phyloP scores from a whole-genome alignment of 164 flowering plant genomes.

The Piper longum region DNA sequence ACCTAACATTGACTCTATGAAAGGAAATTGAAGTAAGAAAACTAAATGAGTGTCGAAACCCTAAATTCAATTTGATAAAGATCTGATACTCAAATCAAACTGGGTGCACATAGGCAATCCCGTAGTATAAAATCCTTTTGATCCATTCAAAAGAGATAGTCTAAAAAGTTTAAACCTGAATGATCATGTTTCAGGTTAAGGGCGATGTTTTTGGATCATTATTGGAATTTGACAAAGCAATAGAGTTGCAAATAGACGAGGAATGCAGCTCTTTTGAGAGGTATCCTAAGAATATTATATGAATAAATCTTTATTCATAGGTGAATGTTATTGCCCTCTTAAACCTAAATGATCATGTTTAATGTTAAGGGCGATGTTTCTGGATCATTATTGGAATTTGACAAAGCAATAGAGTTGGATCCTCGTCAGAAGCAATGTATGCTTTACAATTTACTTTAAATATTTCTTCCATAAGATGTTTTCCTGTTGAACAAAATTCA shows the following conservation, averaged over 20 bases:
- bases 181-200: constrained; percentile 11
- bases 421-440: constrained; percentile 90
- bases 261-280: constrained; percentile 82
- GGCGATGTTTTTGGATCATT: constrained; percentile 81
- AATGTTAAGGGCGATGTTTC: constrained; percentile 57
- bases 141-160: too few relatives aligned
- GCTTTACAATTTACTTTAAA: constrained; percentile 6
- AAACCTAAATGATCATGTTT: too few relatives aligned
- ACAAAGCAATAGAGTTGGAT: constrained; percentile 74
- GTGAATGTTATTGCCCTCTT: not conserved
- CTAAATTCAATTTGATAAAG: too few relatives aligned
- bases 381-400: constrained; percentile 70
- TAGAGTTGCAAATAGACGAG: constrained; percentile 52
- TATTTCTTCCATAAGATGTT: not conserved
- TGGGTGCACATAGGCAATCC: too few relatives aligned
- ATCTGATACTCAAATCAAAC: too few relatives aligned
- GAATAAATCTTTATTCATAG: not conserved
- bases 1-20: too few relatives aligned
- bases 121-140: too few relatives aligned
- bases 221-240: constrained; percentile 68
- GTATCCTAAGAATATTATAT: constrained; percentile 14
- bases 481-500: not conserved
- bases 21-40: too few relatives aligned
- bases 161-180: too few relatives aligned
- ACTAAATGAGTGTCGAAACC: too few relatives aligned